Evolutionary conservation across 108 stramenopile species (phyloP), one percentile per base, ranked within the genome.

Genomic region (Stephanodiscus minutulus): DNA sequence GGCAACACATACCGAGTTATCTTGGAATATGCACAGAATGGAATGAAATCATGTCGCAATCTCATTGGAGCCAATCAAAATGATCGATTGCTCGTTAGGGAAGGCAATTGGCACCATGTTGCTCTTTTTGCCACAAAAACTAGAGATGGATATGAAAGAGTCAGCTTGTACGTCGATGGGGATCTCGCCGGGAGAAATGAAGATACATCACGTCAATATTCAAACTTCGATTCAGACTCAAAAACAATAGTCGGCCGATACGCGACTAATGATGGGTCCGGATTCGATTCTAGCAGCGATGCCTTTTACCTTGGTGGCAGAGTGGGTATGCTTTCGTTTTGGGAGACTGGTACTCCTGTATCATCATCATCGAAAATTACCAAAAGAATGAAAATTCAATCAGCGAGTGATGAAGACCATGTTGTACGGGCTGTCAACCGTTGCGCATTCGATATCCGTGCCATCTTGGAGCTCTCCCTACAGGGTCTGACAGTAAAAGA

Each of bases 291-390:
- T 35, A 46, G 22, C 21, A 39, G 41, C 24, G 28, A 63, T 35
- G n/a, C 13, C 18, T 69, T 64, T 65, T 55, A 64, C 21, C 64
- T 77, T 31, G 53, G 52, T 13, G 76, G 76, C 46, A 68, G 76
- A 37, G 53, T 77, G 20, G 76, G 64, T 22, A 77, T 77, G 76
- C 57, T 77, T n/a, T 62, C 76, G 25, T 77, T 64, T 63, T 77
- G 76, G 76, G 76, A 77, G 37, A 70, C 61, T 21, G 76, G 68
- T 27, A 62, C 56, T 8, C 68, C 54, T 11, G 47, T 27, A 65
- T 28, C 62, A 12, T 28, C 65, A 33, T 18, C 69, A 17, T 33
- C 67, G 27, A 0, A 35, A 66, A 11, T 11, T 11, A 6, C 41
- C 44, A 29, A 70, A 37, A 22, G 76, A 47, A 77, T 77, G 76